Base-by-base conservation (phyloP, 345 rosid genomes). In the Psidium guajava region DNA sequence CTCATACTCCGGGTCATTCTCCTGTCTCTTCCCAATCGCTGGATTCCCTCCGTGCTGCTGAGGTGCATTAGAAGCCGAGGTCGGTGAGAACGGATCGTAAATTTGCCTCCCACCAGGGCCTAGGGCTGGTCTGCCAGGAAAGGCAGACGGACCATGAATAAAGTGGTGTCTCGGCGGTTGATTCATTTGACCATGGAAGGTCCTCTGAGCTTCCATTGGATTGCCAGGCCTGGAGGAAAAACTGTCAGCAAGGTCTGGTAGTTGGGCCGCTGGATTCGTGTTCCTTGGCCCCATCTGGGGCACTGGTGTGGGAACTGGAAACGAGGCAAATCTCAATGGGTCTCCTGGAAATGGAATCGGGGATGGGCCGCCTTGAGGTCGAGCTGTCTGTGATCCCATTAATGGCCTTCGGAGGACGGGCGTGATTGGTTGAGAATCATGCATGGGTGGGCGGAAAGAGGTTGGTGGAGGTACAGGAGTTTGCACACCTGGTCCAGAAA, bases 41-140 rank as follows among this genome's bases (percentile, higher is more conserved):
- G 55, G 18, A 83, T 84, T 87, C 58, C 84, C 91, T 85, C 88
- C 92, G 55, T 83, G 93, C 86, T 86, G 94, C 42, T 88, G 93
- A 82, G 92, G 84, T 74, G 85, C 90, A 42, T 82, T 50, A 69
- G 94, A 54, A 12, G 54, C 88, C 25, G 94, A 88, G 32, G 97
- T 88, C 24, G 98, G 99, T 25, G 96, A 95, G 83, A 97, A 97
- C 25, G 99, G 99, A 87, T 97, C 99, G 86, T 95, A 97, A 53
- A 92, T 88, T 89, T 93, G 99, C 64, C 85, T 95, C 51, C 91
- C 91, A 22, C 92, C 87, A 11, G 87, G 89, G 57, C 86, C 59
- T 40, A 85, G 80, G 27, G 73, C 83, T 16, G 88, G 86, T 85
- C 90, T 84, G 74, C 85, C 82, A 20, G 88, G 86, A 25, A 83